Evolutionary conservation across 1,284 basidiomycete species (phyloP), one percentile per base, ranked within the genome.

Genomic region (Cystobasidiaceae sp.): DNA sequence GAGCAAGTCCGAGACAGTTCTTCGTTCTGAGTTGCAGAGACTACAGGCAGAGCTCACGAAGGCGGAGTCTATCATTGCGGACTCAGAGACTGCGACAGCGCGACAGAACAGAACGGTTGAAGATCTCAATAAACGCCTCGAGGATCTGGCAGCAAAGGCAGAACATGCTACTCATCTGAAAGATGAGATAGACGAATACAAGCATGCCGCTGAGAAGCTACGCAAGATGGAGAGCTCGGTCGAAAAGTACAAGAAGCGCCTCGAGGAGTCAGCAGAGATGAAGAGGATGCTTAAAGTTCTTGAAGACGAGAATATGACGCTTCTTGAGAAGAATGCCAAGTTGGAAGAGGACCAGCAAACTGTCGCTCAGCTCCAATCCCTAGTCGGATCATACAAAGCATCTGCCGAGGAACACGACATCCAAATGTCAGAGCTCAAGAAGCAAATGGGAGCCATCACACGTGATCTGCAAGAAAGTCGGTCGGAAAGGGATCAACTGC

Each of bases 191-290:
- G 94, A 98, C 74, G 94, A 97, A 88, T 91, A 77, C 39, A 55
- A 60, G 7, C 73, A 74, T 33, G 86, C 90, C 3, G 88, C 89
- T 3, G 94, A 97, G 72, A 89, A 86, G 68, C 80, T 93, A 33
- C 87, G 90, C 73, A 97, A 94, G 80, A 89, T 87, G 5, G 94
- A 97, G 77, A 94, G 94, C 73, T 93, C 94, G 33, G 91, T 97
- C 82, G 93, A 97, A 77, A 98, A 97, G 77, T 96, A 97, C 79
- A 94, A 94, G 81, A 94, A 92, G 82, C 97, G 97, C 78, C 82
- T 97, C 3, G 94, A 97, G 72, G 94, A 97, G 75, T 85, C 87
- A 3, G 90, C 89, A 2, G 90, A 93, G 71, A 81, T 94, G 41
- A 85, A 90, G 25, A 84, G 91, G 68, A 85, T 88, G 71, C 23